These are phyloP conservation scores for Neostapfia colusana DNA, from an alignment of 176 grass and related monocot species.

Conservation along the genomic window DNA sequence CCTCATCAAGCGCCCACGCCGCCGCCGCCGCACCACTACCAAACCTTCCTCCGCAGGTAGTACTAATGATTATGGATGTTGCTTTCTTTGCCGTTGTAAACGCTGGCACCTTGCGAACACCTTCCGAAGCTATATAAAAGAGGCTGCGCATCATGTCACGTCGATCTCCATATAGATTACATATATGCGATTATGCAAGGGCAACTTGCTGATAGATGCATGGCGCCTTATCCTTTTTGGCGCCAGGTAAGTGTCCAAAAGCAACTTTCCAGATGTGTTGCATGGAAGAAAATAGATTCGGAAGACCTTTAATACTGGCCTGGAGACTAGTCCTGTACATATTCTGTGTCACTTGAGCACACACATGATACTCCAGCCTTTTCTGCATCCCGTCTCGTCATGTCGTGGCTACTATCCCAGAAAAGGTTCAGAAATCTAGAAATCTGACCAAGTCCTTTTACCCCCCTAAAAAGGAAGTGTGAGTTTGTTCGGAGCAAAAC, in stretches of 20 bases:
- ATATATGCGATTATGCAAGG: neutral
- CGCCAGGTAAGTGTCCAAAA: slow-evolving; percentile 23
- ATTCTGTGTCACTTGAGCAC: neutral
- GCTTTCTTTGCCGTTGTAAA: slow-evolving; percentile 38
- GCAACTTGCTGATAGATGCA: slow-evolving; percentile 17
- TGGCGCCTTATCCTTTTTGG: too few species aligned
- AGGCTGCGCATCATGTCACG: slow-evolving; percentile 16
- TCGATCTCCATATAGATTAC: slow-evolving; percentile 28
- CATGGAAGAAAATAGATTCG: neutral
- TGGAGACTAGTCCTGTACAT: neutral
- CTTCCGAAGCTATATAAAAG: slow-evolving; percentile 9
- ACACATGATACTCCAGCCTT: neutral
- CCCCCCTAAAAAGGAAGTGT: neutral
- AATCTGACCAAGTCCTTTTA: neutral
- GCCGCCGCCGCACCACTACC: slow-evolving; percentile 10
- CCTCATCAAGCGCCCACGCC: neutral
- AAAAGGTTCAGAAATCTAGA: neutral
- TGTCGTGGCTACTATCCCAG: neutral
- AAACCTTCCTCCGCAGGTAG: slow-evolving; percentile 33
- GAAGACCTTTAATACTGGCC: slow-evolving; percentile 44
- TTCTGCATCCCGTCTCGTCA: neutral
- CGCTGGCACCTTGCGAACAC: neutral
- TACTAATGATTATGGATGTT: slow-evolving; percentile 21
- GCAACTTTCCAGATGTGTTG: neutral
- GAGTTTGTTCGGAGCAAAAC: neutral